Evolutionary conservation across 306 rosid genomes (phyloP).

Genomic region (Castanea crenata): DNA sequence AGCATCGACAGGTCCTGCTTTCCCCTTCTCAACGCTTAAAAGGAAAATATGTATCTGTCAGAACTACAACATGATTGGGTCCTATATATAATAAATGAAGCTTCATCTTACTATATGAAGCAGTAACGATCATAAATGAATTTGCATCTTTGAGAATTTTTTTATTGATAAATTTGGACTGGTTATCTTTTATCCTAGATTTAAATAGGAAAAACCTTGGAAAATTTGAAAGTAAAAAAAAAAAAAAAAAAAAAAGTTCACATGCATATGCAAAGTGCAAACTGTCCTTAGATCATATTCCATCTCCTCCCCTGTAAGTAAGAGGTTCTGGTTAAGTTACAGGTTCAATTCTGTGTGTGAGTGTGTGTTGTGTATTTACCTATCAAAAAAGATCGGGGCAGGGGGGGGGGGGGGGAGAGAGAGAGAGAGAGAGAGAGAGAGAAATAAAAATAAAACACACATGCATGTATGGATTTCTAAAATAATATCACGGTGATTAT

Average conservation of each 20-base stretch:
- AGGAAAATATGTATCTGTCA: conserved; percentile 28
- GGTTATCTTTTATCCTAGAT: not conserved
- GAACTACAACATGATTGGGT: conserved; percentile 22
- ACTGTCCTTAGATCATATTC: not conserved
- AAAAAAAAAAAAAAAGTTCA: not conserved
- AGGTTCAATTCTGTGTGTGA: not conserved
- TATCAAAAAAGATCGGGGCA: not conserved
- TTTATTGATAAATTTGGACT: not conserved
- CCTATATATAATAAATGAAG: conserved; percentile 1
- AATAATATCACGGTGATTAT: conserved; percentile 10
- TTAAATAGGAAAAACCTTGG: conserved; percentile 3
- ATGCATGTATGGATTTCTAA: conserved; percentile 7
- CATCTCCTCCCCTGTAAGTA: not conserved
- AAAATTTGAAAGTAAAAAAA: conserved; percentile 1
- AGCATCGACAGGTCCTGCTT: conserved; percentile 57
- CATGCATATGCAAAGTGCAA: not conserved
- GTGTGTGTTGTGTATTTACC: not conserved
- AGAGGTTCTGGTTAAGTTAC: not conserved
- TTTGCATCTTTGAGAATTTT: conserved; percentile 2
- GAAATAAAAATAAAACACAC: not conserved
- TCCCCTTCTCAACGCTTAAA: conserved; percentile 74
- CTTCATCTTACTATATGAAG: conserved; percentile 8
- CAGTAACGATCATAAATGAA: not conserved
- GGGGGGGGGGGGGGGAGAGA: too few species aligned
- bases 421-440: not conserved